Conservation (phyloP, 192 early-diverging fungal species). For the Coemansia sp. region DNA sequence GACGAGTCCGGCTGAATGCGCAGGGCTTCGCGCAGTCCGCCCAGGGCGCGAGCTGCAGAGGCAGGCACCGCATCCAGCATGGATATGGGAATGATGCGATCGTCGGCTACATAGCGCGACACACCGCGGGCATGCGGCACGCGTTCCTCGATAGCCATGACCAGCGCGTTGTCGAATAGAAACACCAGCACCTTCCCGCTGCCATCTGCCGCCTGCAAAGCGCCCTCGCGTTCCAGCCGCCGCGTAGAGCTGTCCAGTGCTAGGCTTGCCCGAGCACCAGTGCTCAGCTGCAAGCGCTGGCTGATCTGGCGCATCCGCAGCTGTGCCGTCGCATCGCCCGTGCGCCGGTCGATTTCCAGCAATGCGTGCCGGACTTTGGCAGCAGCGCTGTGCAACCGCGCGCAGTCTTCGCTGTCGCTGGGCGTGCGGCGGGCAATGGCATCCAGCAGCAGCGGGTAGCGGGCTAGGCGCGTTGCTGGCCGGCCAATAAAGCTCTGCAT, state of each 20-base stretch:
- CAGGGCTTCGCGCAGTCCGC: slow-evolving; percentile 33
- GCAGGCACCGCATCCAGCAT: slow-evolving; percentile 41
- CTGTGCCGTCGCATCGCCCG: slow-evolving; percentile 35
- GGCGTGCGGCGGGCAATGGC: slow-evolving; percentile 74
- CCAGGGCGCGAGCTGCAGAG: slow-evolving; percentile 21
- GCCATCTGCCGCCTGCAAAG: slow-evolving; percentile 21
- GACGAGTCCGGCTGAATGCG: slow-evolving; percentile 6
- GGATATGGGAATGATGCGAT: slow-evolving; percentile 46
- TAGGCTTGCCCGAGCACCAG: slow-evolving; percentile 44
- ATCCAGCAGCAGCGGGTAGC: slow-evolving; percentile 80
- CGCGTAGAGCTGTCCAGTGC: slow-evolving; percentile 34
- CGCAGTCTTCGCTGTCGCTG: slow-evolving; percentile 59
- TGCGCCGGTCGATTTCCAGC: slow-evolving; percentile 37
- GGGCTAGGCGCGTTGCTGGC: slow-evolving; percentile 81
- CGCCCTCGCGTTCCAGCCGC: slow-evolving; percentile 40
- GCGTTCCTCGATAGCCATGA: slow-evolving; percentile 42
- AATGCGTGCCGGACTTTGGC: slow-evolving; percentile 35
- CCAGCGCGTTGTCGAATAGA: slow-evolving; percentile 50
- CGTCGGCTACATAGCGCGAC: slow-evolving; percentile 44
- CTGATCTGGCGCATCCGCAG: slow-evolving; percentile 44
- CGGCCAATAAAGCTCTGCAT: slow-evolving; percentile 85
- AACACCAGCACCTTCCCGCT: slow-evolving; percentile 40
- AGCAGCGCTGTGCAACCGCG: slow-evolving; percentile 19
- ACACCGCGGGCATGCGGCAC: slow-evolving; percentile 38
- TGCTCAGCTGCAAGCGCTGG: slow-evolving; percentile 38